Evolutionary conservation across 2,329 filamentous ascomycete genomes (phyloP).

Genomic region (Aspergillus texensis): DNA sequence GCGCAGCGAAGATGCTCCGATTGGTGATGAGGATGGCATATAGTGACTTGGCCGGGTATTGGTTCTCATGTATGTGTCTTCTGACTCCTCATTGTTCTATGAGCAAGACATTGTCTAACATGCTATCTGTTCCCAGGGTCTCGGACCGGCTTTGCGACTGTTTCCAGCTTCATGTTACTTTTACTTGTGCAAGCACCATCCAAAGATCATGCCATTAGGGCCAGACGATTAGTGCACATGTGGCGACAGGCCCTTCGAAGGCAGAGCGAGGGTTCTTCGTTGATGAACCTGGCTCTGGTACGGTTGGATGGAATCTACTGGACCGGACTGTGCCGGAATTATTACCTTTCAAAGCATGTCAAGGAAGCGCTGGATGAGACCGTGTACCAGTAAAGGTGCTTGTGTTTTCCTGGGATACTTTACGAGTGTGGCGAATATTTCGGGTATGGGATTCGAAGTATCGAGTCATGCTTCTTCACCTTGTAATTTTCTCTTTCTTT

Average conservation of each 20-base stretch:
- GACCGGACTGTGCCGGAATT: slow-evolving; percentile 20
- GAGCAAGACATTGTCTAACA: background rate
- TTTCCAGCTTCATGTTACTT: slow-evolving; percentile 24
- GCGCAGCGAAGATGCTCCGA: slow-evolving; percentile 23
- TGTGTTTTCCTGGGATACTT: background rate
- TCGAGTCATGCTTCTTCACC: background rate
- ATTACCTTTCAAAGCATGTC: slow-evolving; percentile 17
- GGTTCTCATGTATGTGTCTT: slow-evolving; percentile 26
- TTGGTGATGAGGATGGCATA: slow-evolving; percentile 23
- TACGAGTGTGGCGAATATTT: background rate
- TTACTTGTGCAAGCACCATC: slow-evolving; percentile 24
- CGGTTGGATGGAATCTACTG: slow-evolving; percentile 19
- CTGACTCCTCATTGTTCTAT: background rate
- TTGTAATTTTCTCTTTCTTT: background rate
- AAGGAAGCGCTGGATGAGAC: slow-evolving; percentile 2
- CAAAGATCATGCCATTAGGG: slow-evolving; percentile 15
- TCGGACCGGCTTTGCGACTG: slow-evolving; percentile 22
- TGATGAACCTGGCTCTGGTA: slow-evolving; percentile 24
- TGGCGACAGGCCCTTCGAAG: slow-evolving; percentile 22
- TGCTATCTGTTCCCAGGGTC: slow-evolving; percentile 14
- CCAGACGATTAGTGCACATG: slow-evolving; percentile 19
- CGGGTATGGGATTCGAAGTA: background rate
- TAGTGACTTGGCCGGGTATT: slow-evolving; percentile 22
- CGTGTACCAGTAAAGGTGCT: background rate
- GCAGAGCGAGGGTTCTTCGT: slow-evolving; percentile 18